Percentiles rank a stretch among this genome's conserved stretches.
Conservation (phyloP, 176 grass and related monocot species). For the Juncus inflexus region DNA sequence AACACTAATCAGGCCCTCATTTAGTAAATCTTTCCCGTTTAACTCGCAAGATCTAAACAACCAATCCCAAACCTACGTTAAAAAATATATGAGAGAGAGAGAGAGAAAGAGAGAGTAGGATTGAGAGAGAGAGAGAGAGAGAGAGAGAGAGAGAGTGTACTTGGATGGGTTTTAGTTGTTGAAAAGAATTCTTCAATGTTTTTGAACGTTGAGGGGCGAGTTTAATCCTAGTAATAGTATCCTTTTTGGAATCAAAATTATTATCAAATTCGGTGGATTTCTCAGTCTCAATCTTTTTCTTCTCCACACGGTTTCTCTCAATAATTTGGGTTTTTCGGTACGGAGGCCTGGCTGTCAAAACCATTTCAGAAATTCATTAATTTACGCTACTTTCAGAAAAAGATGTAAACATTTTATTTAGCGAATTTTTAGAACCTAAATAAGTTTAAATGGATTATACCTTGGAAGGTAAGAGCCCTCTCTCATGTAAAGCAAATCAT, state of each 20-base stretch:
- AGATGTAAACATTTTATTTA: too few relatives aligned
- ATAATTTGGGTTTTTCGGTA: constrained; percentile 51
- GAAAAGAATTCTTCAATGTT: constrained; percentile 54
- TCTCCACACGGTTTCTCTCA: constrained; percentile 26
- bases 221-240: constrained; percentile 21
- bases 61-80: constrained; percentile 91
- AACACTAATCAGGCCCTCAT: constrained; percentile 54
- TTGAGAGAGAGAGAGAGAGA: not conserved
- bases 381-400: constrained; percentile 1
- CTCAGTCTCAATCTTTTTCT: constrained; percentile 22
- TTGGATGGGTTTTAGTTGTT: constrained; percentile 65
- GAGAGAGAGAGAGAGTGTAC: constrained; percentile 23
- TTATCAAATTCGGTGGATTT: constrained; percentile 15
- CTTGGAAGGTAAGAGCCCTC: constrained; percentile 89
- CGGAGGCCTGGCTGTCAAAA: constrained; percentile 62
- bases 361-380: constrained; percentile 26
- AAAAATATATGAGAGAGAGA: not conserved
- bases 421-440: not conserved
- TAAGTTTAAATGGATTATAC: constrained; percentile 28
- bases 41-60: constrained; percentile 88
- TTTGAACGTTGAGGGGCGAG: constrained; percentile 35
- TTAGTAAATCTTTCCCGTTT: constrained; percentile 72
- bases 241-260: constrained; percentile 26
- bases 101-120: not conserved
- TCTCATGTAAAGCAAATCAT: constrained; percentile 89